Evolutionary conservation across 768 basidiomycete genomes (phyloP), one percentile per base, ranked within the genome.

Genomic region (Gelatoporia subvermispora): DNA sequence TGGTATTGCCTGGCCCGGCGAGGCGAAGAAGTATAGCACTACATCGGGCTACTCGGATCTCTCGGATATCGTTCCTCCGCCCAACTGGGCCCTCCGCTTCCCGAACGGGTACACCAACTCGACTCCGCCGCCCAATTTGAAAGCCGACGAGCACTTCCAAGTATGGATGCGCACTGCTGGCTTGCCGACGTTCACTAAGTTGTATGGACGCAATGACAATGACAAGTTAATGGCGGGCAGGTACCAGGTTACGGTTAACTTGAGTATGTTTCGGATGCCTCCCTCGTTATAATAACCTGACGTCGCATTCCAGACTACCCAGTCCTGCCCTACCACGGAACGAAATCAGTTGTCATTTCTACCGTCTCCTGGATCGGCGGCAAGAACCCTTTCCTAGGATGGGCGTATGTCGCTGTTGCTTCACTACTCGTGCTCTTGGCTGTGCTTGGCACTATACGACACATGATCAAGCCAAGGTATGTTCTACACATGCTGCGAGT

Each of bases 131-230:
- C 94, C 93, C 1, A 71, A 96, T 61, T 72, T 98, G 31, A 70
- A 73, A 45, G 55, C 57, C 2, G 85, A 98, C 60, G 89, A 97
- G 66, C 93, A 89, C 59, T 98, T 99, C 74, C 95, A 98, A 68
- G 94, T 95, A 63, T 99, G 96, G 96, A 99, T 99, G 96, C 81
- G 95, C 50, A 96, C 94, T 2, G 92, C 96, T 1, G 96, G 95
- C 11, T 68, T 98, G 41, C 96, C 96, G 8, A 97, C 95, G 5
- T 99, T 99, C 67, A 84, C 92, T 25, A 98, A 99, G 69, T 72
- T 99, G 18, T 97, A 88, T 61, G 93, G 87, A 15, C 76, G 95
- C 54, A 98, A 97, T 63, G 94, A 98, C 60, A 66, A 79, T 23
- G 75, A 85, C 43, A 71, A 68, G 20, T 80, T 99, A 75, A 57